Base-by-base conservation (phyloP, 805 yeast genomes). In the Saccharomycopsis fodiens region DNA sequence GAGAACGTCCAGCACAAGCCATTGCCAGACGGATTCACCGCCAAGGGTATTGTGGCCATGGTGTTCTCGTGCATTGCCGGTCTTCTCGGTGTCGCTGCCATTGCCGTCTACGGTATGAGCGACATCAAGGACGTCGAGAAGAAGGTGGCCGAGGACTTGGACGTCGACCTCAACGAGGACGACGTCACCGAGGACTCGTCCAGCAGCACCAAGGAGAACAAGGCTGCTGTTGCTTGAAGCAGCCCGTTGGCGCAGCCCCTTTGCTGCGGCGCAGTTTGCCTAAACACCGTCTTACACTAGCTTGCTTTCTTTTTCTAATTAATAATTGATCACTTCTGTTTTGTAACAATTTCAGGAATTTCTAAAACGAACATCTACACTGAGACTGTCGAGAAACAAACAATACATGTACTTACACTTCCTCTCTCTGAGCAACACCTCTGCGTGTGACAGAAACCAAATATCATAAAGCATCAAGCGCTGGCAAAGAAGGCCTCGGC, bases 11-110 rank as follows among this genome's bases (percentile, higher is more conserved):
- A 89, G 68, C 68, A 54, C 29, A 68, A 69, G 53, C 55, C 66
- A 35, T 74, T 93, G 57, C 97, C 97, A 39, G 60, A 72, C 38
- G 97, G 97, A 16, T 93, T 93, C 76, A 91, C 97, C 42, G 85
- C 95, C 47, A 80, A 83, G 61, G 98, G 98, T 70, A 81, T 83
- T 61, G 95, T 91, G 44, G 97, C 97, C 10, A 69, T 93, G 64
- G 91, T 83, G 16, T 91, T 93, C 73, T 86, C 96, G 4, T 77
- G 85, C 71, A 58, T 91, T 55, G 76, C 95, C 41, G 98, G 93
- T 59, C 60, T 86, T 52, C 65, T 86, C 16, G 98, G 98, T 64
- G 68, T 89, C 66, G 69, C 67, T 46, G 73, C 82, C 54, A 85
- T 93, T 59, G 74, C 83, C 41, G 57, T 79, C 63, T 93, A 91